Evolutionary conservation across 352 stramenopile genomes (phyloP).

Genomic region (Globisporangium irregulare): DNA sequence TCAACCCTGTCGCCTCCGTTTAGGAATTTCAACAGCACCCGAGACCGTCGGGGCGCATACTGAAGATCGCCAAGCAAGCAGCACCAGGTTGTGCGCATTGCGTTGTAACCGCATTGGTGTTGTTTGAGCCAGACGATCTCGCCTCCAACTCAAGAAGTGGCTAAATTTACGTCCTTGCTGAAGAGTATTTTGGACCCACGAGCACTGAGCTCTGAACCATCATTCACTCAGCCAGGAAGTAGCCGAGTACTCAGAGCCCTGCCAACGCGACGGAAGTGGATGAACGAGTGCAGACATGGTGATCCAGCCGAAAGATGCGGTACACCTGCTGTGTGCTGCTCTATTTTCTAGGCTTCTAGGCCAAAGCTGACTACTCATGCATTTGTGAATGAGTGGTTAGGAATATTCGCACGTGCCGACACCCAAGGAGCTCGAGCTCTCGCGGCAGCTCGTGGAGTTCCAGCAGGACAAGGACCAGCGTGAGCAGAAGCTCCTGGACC

Average conservation of each 20-base stretch:
- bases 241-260: background rate
- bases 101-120: background rate
- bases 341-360: background rate
- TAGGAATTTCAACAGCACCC: too few relatives aligned
- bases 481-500: conserved; percentile 52
- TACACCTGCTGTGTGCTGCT: background rate
- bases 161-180: background rate
- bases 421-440: conserved; percentile 70
- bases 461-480: conserved; percentile 68
- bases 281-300: background rate
- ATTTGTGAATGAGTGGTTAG: conserved; percentile 22
- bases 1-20: background rate
- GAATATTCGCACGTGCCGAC: conserved; percentile 71
- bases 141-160: background rate
- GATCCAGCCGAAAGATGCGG: conserved; percentile 13
- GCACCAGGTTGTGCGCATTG: background rate
- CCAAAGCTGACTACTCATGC: background rate
- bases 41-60: background rate
- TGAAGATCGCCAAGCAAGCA: background rate
- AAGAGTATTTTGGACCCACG: background rate
- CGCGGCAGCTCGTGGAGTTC: conserved; percentile 55
- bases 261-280: background rate
- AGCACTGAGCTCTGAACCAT: background rate
- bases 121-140: background rate
- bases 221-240: background rate